Conservation (phyloP, 2,329 filamentous ascomycete species). For the Eutypella sp. region DNA sequence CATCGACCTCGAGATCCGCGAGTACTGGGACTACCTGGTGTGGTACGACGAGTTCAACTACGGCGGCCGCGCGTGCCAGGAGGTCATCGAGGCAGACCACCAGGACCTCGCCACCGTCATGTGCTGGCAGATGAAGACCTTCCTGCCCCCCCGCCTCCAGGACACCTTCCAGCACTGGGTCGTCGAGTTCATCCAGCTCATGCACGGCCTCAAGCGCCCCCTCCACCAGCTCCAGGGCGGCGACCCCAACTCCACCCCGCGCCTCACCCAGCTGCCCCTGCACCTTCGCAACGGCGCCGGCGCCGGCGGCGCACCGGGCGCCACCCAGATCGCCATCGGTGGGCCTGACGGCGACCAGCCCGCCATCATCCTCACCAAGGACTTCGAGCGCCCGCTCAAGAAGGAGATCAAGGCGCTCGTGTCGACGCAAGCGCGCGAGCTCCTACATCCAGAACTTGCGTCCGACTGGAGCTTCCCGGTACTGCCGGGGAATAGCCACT, state of each 20-base stretch:
- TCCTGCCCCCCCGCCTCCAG: slow-evolving; percentile 76
- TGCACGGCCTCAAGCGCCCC: slow-evolving; percentile 81
- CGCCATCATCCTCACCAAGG: slow-evolving; percentile 67
- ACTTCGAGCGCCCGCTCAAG: slow-evolving; percentile 83
- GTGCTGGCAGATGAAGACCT: slow-evolving; percentile 96
- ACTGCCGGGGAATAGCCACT: slow-evolving; percentile 67
- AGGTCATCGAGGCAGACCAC: slow-evolving; percentile 67
- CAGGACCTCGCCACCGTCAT: slow-evolving; percentile 87
- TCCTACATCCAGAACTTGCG: slow-evolving; percentile 82
- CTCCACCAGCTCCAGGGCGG: slow-evolving; percentile 29
- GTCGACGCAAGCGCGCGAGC: slow-evolving; percentile 78
- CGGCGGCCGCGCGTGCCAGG: slow-evolving; percentile 83
- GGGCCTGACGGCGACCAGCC: slow-evolving; percentile 55
- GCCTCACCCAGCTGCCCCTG: slow-evolving; percentile 54
- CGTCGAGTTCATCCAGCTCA: slow-evolving; percentile 88
- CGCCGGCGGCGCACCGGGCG: too few species aligned
- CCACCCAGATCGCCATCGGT: slow-evolving; percentile 43
- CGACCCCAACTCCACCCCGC: slow-evolving; percentile 46
- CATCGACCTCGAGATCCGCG: slow-evolving; percentile 92
- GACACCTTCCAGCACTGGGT: slow-evolving; percentile 87
- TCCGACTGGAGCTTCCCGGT: slow-evolving; percentile 81
- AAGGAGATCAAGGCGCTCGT: slow-evolving; percentile 83
- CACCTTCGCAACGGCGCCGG: slow-evolving; percentile 48
- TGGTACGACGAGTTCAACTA: slow-evolving; percentile 99
- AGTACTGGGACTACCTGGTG: slow-evolving; percentile 98